These are phyloP conservation scores for Brassica juncea DNA, from an alignment of 345 rosid genomes.

Conservation along the genomic window DNA sequence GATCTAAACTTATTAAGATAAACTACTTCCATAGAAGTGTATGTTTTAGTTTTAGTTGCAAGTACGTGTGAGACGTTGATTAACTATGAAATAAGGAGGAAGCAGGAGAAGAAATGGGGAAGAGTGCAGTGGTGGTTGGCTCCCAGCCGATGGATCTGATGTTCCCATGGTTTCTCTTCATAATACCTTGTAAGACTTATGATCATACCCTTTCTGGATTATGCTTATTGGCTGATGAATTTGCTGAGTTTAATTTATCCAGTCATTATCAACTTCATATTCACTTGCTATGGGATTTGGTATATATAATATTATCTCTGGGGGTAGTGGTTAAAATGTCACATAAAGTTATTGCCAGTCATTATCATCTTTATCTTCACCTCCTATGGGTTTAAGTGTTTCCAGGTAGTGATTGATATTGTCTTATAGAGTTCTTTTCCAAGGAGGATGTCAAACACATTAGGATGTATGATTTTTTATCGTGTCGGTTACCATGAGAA, in stretches of 20 bases:
- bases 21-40: neutral
- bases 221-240: slow-evolving; percentile 9
- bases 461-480: neutral
- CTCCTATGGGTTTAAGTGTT: neutral
- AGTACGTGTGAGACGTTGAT: neutral
- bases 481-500: neutral
- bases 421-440: neutral
- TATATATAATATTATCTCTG: neutral
- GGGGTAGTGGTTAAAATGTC: neutral
- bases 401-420: neutral
- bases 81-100: slow-evolving; percentile 27
- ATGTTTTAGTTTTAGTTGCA: neutral
- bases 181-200: neutral
- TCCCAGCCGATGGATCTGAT: neutral
- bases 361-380: slow-evolving; percentile 4
- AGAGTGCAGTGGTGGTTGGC: neutral
- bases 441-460: neutral
- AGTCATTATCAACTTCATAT: slow-evolving; percentile 21
- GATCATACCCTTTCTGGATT: neutral
- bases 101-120: neutral
- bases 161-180: neutral
- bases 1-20: neutral
- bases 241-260: neutral
- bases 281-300: slow-evolving; percentile 15
- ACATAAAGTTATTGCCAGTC: neutral